phyloP scores from a whole-genome alignment of 164 flowering plant species.

The Cinnamomum micranthum region DNA sequence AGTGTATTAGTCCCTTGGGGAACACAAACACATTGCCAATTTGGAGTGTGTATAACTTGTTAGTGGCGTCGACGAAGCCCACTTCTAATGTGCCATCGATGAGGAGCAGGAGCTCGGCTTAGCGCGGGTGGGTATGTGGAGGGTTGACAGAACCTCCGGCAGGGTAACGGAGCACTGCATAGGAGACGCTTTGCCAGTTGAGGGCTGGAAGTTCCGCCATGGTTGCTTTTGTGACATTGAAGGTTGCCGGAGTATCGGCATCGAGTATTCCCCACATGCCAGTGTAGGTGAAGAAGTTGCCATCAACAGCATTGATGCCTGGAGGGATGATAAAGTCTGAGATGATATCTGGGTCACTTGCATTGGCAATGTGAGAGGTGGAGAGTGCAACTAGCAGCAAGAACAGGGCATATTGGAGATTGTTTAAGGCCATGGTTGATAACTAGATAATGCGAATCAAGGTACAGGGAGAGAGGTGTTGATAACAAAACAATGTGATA shows the following conservation, averaged over 20 bases:
- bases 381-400: constrained; percentile 11
- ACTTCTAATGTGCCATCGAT: constrained; percentile 21
- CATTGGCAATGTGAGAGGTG: constrained; percentile 5
- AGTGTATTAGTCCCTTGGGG: constrained; percentile 24
- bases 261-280: constrained; percentile 16
- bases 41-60: constrained; percentile 23
- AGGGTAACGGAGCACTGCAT: constrained; percentile 24
- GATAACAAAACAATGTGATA: no score
- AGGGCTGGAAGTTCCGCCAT: constrained; percentile 29
- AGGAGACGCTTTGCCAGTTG: constrained; percentile 32
- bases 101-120: constrained; percentile 30
- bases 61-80: constrained; percentile 24
- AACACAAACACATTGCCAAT: constrained; percentile 25
- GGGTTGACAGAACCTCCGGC: constrained; percentile 18
- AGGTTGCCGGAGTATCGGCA: constrained; percentile 5
- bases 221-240: constrained; percentile 27
- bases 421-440: constrained; percentile 3
- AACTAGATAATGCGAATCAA: not conserved
- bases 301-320: constrained; percentile 9
- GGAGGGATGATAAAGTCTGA: constrained; percentile 20
- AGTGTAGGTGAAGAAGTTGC: constrained; percentile 26
- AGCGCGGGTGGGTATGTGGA: constrained; percentile 33
- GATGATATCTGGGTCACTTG: constrained; percentile 26
- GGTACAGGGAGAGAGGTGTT: not conserved
- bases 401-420: not conserved